These are phyloP conservation scores for Coemansia erecta DNA, from an alignment of 192 early-diverging fungal species.

Conservation along the genomic window DNA sequence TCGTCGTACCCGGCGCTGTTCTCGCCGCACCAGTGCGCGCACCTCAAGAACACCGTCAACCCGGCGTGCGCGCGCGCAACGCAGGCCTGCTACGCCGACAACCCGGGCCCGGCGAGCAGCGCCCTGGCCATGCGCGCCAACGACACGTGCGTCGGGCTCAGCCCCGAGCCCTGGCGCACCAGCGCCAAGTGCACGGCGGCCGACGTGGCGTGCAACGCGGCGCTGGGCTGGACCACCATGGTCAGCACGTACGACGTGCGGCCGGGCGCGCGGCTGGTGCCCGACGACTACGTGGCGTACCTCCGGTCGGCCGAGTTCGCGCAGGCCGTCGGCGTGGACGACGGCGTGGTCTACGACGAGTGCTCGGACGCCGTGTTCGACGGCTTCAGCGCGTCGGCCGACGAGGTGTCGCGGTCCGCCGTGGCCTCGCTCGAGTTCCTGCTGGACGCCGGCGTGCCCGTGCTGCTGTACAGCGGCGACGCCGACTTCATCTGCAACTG, in stretches of 20 bases:
- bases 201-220: constrained; percentile 42
- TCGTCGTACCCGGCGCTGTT: constrained; percentile 43
- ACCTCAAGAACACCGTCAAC: constrained; percentile 45
- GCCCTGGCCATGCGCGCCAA: constrained; percentile 19
- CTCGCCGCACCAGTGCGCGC: constrained; percentile 16
- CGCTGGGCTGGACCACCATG: constrained; percentile 52
- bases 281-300: constrained; percentile 61
- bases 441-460: constrained; percentile 55
- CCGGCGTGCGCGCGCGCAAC: constrained; percentile 52
- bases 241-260: constrained; percentile 70
- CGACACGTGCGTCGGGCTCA: constrained; percentile 10
- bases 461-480: constrained; percentile 78
- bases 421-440: constrained; percentile 51
- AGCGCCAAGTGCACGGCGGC: constrained; percentile 19
- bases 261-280: constrained; percentile 55
- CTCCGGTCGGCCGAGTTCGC: constrained; percentile 54
- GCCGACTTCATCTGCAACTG: constrained; percentile 81
- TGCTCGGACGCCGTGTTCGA: constrained; percentile 58
- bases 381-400: constrained; percentile 34
- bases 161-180: constrained; percentile 23
- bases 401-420: constrained; percentile 53
- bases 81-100: constrained; percentile 52
- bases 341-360: constrained; percentile 28
- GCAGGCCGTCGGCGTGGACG: constrained; percentile 54
- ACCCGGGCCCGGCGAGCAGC: constrained; percentile 14